phyloP scores from a whole-genome alignment of 345 rosid genomes.

The Pugionium cornutum region DNA sequence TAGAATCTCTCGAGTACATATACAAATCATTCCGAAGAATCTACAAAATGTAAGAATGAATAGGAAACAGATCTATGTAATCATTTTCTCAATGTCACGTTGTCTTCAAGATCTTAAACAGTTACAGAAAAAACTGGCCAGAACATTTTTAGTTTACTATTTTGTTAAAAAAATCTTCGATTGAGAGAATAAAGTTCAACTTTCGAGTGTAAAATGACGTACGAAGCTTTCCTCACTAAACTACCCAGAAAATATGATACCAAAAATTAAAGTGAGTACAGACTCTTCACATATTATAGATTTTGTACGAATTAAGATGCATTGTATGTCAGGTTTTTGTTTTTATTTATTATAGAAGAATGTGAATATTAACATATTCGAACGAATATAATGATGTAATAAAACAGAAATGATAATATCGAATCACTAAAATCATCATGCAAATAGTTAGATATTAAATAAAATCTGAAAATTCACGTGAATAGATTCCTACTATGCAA shows the following conservation, averaged over 20 bases:
- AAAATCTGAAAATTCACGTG: constrained; percentile 1
- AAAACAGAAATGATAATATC: not conserved
- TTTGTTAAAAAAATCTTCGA: no score
- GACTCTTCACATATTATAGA: not conserved
- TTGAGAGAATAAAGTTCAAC: no score
- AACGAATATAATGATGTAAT: no score
- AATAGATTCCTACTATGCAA: constrained; percentile 12
- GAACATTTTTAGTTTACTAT: not conserved
- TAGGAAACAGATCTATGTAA: not conserved
- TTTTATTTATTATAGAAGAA: no score
- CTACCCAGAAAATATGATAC: not conserved
- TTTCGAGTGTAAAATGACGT: no score
- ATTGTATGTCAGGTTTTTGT: no score
- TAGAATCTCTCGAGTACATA: not conserved
- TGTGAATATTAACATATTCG: no score
- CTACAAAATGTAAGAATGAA: not conserved
- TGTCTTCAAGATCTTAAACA: not conserved
- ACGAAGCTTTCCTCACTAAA: not conserved
- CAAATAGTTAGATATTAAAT: not conserved
- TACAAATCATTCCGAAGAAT: not conserved
- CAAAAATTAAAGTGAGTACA: not conserved
- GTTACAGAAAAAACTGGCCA: not conserved
- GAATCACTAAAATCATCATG: not conserved
- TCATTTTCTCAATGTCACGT: not conserved
- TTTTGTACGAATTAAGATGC: no score